Conservation (phyloP, 1,284 basidiomycete genomes). For the Cutaneotrichosporon arboriforme region DNA sequence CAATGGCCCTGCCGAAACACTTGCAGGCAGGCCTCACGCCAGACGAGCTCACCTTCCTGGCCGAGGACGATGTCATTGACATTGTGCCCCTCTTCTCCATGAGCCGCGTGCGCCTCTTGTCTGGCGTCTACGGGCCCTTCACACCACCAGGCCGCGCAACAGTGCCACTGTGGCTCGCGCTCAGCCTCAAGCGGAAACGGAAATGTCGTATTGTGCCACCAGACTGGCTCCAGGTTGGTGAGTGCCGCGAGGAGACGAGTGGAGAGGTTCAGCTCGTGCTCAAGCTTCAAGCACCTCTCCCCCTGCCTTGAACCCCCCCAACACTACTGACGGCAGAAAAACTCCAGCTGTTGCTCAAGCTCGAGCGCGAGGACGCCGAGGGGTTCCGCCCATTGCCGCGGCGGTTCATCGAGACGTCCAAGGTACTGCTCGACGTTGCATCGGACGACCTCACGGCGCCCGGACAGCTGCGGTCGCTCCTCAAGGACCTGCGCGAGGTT, state of each 20-base stretch:
- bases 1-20: slow-evolving; percentile 50
- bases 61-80: slow-evolving; percentile 71
- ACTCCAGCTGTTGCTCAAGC: slow-evolving; percentile 63
- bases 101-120: slow-evolving; percentile 77
- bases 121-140: slow-evolving; percentile 91
- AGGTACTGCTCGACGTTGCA: slow-evolving; percentile 82
- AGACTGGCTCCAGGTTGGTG: slow-evolving; percentile 79
- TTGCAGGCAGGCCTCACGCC: slow-evolving; percentile 45
- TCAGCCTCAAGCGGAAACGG: slow-evolving; percentile 85
- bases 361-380: slow-evolving; percentile 63
- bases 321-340: slow-evolving; percentile 55
- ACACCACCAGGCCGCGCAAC: slow-evolving; percentile 73
- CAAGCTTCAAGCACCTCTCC: neutral
- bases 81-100: slow-evolving; percentile 79
- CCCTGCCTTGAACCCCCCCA: neutral
- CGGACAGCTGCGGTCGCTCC: slow-evolving; percentile 70
- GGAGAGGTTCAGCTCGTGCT: neutral
- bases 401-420: slow-evolving; percentile 80
- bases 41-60: slow-evolving; percentile 77
- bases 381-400: slow-evolving; percentile 73
- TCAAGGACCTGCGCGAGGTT: slow-evolving; percentile 91
- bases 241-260: slow-evolving; percentile 28
- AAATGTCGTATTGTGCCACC: slow-evolving; percentile 89
- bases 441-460: slow-evolving; percentile 80
- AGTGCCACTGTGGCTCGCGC: slow-evolving; percentile 91